Evolutionary conservation across 2,329 filamentous ascomycete species (phyloP).

Genomic region (Tolypocladium tundrense): DNA sequence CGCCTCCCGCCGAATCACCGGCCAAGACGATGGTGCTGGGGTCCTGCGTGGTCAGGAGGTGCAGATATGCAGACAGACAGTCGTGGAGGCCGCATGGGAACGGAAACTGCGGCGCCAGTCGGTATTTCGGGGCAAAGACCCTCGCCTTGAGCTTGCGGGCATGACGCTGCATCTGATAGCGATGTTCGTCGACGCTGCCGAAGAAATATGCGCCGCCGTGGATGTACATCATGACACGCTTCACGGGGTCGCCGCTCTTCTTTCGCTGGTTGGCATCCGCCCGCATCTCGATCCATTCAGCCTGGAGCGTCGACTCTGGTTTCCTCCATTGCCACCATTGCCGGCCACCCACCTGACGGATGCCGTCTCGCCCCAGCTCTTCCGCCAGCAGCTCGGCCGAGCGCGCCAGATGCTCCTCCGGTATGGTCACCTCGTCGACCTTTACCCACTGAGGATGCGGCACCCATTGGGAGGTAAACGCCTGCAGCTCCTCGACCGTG

Average conservation of each 20-base stretch:
- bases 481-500: slow-evolving; percentile 85
- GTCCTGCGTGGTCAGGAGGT: slow-evolving; percentile 65
- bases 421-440: slow-evolving; percentile 58
- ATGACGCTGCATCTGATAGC: slow-evolving; percentile 96
- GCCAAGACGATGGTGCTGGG: slow-evolving; percentile 77
- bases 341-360: slow-evolving; percentile 66
- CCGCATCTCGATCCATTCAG: slow-evolving; percentile 96
- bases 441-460: slow-evolving; percentile 83
- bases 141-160: slow-evolving; percentile 86
- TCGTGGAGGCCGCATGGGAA: slow-evolving; percentile 91
- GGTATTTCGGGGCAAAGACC: slow-evolving; percentile 78
- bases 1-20: slow-evolving; percentile 87
- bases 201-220: slow-evolving; percentile 96
- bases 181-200: slow-evolving; percentile 88
- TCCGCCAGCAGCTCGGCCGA: slow-evolving; percentile 58
- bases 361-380: slow-evolving; percentile 69
- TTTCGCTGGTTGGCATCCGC: slow-evolving; percentile 60
- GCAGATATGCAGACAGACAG: slow-evolving; percentile 78
- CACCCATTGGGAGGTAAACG: slow-evolving; percentile 86
- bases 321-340: slow-evolving; percentile 87
- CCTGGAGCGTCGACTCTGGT: slow-evolving; percentile 54
- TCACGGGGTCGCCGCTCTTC: slow-evolving; percentile 46
- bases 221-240: slow-evolving; percentile 82
- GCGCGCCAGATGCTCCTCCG: slow-evolving; percentile 49
- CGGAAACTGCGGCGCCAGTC: slow-evolving; percentile 85